Evolutionary conservation across 192 early-diverging fungal genomes (phyloP).

Genomic region (Haplosporangium gracile): DNA sequence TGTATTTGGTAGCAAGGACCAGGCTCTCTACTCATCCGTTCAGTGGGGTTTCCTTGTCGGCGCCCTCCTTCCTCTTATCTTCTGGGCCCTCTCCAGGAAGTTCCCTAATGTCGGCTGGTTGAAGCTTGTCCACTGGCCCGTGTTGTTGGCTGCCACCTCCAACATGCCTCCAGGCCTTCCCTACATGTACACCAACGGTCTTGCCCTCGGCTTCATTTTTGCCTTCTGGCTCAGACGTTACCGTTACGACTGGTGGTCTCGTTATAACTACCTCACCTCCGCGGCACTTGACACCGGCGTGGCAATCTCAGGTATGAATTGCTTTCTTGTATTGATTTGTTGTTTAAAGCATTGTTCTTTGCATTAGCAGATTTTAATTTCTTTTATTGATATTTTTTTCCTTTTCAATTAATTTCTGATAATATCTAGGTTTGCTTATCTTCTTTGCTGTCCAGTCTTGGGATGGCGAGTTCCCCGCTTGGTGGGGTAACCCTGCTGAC

Average conservation of each 20-base stretch:
- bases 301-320: too few species aligned
- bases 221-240: conserved; percentile 63
- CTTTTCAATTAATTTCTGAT: too few species aligned
- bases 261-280: conserved; percentile 75
- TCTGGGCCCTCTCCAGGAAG: conserved; percentile 63
- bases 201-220: conserved; percentile 63
- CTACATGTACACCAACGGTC: conserved; percentile 59
- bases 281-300: conserved; percentile 72
- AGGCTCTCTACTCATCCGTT: conserved; percentile 40
- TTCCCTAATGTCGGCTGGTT: conserved; percentile 58
- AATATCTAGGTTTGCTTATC: conserved; percentile 59
- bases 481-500: conserved; percentile 42
- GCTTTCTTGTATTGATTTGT: too few species aligned
- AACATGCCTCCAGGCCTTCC: conserved; percentile 64
- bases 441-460: conserved; percentile 46
- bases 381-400: too few species aligned
- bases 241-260: conserved; percentile 64
- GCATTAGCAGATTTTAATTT: too few species aligned
- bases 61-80: conserved; percentile 62
- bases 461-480: conserved; percentile 18
- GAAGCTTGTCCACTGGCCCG: conserved; percentile 64
- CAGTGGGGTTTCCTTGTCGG: conserved; percentile 63
- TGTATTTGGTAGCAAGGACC: conserved; percentile 63
- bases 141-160: conserved; percentile 61
- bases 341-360: too few species aligned